Evolutionary conservation across 2,329 filamentous ascomycete species (phyloP).

Genomic region (Penicillium capsulatum): DNA sequence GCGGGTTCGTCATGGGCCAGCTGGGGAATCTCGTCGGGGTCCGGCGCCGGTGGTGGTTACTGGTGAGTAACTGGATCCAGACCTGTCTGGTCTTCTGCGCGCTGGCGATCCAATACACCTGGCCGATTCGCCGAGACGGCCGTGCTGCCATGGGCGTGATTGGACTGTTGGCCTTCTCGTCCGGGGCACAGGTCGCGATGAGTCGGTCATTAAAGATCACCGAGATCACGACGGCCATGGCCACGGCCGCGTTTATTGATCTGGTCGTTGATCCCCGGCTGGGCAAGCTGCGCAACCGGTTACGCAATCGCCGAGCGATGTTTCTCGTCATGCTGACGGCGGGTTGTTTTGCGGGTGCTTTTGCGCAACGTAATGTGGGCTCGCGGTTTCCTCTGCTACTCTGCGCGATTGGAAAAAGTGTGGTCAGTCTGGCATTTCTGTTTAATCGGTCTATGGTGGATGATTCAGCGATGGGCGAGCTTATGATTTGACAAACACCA

Average conservation of each 20-base stretch:
- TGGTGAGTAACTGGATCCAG: slow-evolving; percentile 54
- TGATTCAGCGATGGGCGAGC: not conserved
- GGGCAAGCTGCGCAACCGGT: slow-evolving; percentile 46
- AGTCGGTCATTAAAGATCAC: slow-evolving; percentile 31
- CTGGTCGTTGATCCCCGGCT: slow-evolving; percentile 54
- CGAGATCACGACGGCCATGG: slow-evolving; percentile 63
- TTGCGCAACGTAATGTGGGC: slow-evolving; percentile 12
- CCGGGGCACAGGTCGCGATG: slow-evolving; percentile 58
- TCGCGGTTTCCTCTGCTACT: slow-evolving; percentile 16
- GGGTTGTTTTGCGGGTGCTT: slow-evolving; percentile 18
- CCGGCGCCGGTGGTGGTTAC: slow-evolving; percentile 51
- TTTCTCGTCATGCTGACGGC: slow-evolving; percentile 16
- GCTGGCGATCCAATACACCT: slow-evolving; percentile 46
- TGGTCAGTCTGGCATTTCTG: slow-evolving; percentile 12
- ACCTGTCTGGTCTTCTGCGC: slow-evolving; percentile 53
- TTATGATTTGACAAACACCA: not conserved
- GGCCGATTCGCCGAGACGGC: slow-evolving; percentile 37
- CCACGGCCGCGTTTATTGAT: slow-evolving; percentile 60
- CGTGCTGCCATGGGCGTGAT: slow-evolving; percentile 45
- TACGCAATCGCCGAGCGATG: slow-evolving; percentile 30
- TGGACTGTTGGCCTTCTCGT: slow-evolving; percentile 52
- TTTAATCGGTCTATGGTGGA: slow-evolving; percentile 12
- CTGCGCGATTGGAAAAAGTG: slow-evolving; percentile 13
- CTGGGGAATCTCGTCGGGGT: slow-evolving; percentile 52
- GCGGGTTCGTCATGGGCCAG: slow-evolving; percentile 56